Conservation (phyloP, 768 basidiomycete genomes). For the Collybia nuda region DNA sequence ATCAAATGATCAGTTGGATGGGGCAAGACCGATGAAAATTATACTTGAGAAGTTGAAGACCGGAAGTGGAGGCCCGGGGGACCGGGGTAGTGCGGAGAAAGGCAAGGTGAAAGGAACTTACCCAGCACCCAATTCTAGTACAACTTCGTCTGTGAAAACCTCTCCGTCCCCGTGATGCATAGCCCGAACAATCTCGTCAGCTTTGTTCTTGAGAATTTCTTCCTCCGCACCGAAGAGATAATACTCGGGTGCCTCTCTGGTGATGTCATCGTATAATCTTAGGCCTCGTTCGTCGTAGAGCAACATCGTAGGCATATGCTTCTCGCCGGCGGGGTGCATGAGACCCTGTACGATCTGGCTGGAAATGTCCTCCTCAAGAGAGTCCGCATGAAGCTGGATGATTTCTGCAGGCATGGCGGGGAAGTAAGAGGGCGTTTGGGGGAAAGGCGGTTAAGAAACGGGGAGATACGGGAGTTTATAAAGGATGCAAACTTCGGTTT, state of each 20-base stretch:
- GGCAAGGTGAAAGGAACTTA: slow-evolving; percentile 35
- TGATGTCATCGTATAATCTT: slow-evolving; percentile 83
- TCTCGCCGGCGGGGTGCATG: slow-evolving; percentile 48
- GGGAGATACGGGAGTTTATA: slow-evolving; percentile 5
- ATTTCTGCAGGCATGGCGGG: slow-evolving; percentile 45
- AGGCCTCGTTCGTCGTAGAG: slow-evolving; percentile 88
- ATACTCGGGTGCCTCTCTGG: slow-evolving; percentile 77
- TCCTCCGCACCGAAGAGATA: slow-evolving; percentile 91
- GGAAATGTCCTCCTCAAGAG: slow-evolving; percentile 33
- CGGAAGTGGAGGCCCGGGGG: background rate
- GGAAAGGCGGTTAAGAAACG: background rate
- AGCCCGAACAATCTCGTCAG: slow-evolving; percentile 68
- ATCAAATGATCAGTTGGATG: background rate
- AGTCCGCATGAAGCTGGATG: slow-evolving; percentile 43
- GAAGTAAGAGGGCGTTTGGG: background rate
- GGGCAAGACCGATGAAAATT: background rate
- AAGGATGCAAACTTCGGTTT: slow-evolving; percentile 1
- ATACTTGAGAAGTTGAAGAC: no score
- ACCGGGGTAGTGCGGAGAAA: background rate
- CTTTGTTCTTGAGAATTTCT: slow-evolving; percentile 72
- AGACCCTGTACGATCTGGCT: slow-evolving; percentile 57
- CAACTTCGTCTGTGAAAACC: slow-evolving; percentile 45
- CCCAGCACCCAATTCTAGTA: slow-evolving; percentile 96
- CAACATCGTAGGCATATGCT: slow-evolving; percentile 76
- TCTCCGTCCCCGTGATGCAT: slow-evolving; percentile 56